Evolutionary conservation across 306 rosid species (phyloP).

Genomic region (Luffa aegyptiaca): DNA sequence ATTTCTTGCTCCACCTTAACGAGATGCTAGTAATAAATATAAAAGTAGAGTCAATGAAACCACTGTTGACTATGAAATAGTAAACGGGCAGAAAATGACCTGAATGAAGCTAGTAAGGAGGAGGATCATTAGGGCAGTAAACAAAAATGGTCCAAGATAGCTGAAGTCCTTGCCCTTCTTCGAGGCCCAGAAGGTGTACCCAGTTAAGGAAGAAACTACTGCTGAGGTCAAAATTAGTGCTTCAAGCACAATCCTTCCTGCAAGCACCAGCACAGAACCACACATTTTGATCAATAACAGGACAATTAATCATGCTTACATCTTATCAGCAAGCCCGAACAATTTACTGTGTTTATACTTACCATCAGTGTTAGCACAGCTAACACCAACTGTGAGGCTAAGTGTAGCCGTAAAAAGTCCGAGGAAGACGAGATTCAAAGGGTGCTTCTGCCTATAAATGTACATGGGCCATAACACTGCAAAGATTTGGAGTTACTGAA

Average conservation of each 20-base stretch:
- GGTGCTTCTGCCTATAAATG: slow-evolving; percentile 83
- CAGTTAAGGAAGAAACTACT: slow-evolving; percentile 75
- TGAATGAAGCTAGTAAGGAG: slow-evolving; percentile 68
- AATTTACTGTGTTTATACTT: not conserved
- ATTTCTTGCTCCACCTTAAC: not conserved
- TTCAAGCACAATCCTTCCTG: slow-evolving; percentile 90
- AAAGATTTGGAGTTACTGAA: slow-evolving; percentile 11
- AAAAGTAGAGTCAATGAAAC: not conserved
- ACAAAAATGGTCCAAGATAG: slow-evolving; percentile 87
- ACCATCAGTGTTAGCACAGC: slow-evolving; percentile 85
- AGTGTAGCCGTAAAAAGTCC: slow-evolving; percentile 72
- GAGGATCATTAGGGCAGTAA: slow-evolving; percentile 59
- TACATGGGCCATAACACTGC: slow-evolving; percentile 82
- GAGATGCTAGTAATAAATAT: not conserved
- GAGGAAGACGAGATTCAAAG: slow-evolving; percentile 65
- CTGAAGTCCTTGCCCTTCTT: slow-evolving; percentile 99
- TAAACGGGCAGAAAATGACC: slow-evolving; percentile 27
- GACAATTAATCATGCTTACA: not conserved
- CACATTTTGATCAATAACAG: not conserved
- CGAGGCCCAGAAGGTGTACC: slow-evolving; percentile 90
- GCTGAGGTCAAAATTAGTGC: slow-evolving; percentile 83
- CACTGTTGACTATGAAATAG: not conserved
- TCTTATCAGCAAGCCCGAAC: not conserved
- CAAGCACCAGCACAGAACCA: slow-evolving; percentile 13
- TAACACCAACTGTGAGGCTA: slow-evolving; percentile 74